Evolutionary conservation across 805 yeast genomes (phyloP), one percentile per base, ranked within the genome.

Genomic region (Lipomyces kockii): DNA sequence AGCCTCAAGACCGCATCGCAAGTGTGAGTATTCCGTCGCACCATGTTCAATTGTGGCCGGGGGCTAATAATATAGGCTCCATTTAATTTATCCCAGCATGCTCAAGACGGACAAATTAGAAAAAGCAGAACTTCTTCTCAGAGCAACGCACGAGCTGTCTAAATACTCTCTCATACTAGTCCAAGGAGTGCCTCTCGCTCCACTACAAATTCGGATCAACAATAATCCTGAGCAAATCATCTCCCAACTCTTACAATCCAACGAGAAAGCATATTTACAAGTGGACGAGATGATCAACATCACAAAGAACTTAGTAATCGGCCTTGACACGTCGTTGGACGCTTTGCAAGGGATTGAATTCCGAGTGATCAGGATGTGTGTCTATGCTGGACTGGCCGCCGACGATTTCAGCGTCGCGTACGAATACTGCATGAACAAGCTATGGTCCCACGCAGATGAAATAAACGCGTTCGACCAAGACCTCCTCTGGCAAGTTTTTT

Each of bases 341-440:
- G 57, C 27, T 27, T 63, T 49, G 17, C 17, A 53, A 39, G 57
- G 67, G 60, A 43, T 63, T n/a, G 70, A 64, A 20, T 63, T 51
- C 56, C 49, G 74, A 17, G 59, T 63, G 34, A 25, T 55, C 49
- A 55, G 71, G 60, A 81, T 85, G 53, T 88, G 91, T 72, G 85
- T 91, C 27, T 91, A 90, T 71, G 82, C 88, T 57, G 86, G 96
- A 0, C 79, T 90, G 34, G 86, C 83, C 0, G 86, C 88, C 59
- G 79, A 81, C 67, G 89, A 90, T 75, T 90, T 90, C 71, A 75
- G 76, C 1, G 86, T 80, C 70, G 92, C 96, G 0, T 83, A 81
- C 69, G 78, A 80, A 32, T 71, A 68, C 71, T 74, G 80, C 54
- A 70, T 72, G 53, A 65, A 68, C 25, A 63, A 64, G 14, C 66